Base-by-base conservation (phyloP, 1,284 basidiomycete genomes). In the Naganishia sp. region DNA sequence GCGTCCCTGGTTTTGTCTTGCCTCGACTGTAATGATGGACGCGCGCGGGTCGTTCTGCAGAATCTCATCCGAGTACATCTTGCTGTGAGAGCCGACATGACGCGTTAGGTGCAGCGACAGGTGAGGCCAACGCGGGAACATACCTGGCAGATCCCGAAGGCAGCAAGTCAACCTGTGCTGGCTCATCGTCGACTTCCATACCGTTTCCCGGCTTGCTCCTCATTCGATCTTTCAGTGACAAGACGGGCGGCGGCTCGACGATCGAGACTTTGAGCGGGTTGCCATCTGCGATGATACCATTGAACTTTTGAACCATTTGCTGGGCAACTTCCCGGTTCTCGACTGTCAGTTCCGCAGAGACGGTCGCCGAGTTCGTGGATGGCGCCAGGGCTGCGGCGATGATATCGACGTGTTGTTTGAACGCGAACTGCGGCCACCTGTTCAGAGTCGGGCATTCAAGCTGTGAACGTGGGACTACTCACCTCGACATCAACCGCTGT, bases 61-160 rank as follows among this genome's bases (percentile, higher is more conserved):
- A 49, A 92, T 83, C 6, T 85, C 85, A 73, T 93, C 90, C 2
- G 90, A 92, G 67, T 90, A 89, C 83, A 93, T 84, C 85, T 92
- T 92, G 67, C 90, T 92, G 72, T 57, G 51, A 13, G 9, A 32
- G 50, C 5, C 9, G 41, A 18, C 28, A 25, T 18, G n/a, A 39
- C 41, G 2, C 31, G 11, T 52, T 4, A 58, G 18, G 21, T 28
- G 31, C 7, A 6, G 43, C 11, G 23, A 17, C 23, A 15, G 28
- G 4, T 31, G 10, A 45, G 32, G 13, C 50, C 17, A 41, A 28
- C 0, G 32, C 10, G 46, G 51, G 46, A 13, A 85, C 88, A 80
- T 73, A 90, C 88, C 83, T 83, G 41, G 42, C 61, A 6, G 57
- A 18, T 18, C 53, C 63, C 11, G 42, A 15, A 2, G 39, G 77